phyloP scores from a whole-genome alignment of 2,329 filamentous ascomycete genomes.

The Xylaria sp. region DNA sequence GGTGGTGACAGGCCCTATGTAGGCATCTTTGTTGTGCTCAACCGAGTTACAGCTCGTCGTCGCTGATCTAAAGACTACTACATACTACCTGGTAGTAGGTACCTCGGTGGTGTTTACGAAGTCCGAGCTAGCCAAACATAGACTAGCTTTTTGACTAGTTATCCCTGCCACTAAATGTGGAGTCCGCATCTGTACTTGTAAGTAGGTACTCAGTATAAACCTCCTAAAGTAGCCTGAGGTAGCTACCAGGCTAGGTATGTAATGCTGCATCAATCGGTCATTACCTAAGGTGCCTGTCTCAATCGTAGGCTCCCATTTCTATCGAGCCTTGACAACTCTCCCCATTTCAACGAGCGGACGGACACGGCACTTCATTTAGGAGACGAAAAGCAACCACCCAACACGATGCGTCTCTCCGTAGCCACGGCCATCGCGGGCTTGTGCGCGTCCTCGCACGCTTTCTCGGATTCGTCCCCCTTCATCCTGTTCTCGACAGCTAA shows the following conservation, averaged over 20 bases:
- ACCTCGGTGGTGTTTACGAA: no score
- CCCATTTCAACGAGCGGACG: slow-evolving; percentile 6
- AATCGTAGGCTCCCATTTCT: not conserved
- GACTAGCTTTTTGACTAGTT: no score
- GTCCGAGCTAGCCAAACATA: no score
- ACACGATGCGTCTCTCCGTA: slow-evolving; percentile 66
- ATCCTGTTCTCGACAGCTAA: slow-evolving; percentile 85
- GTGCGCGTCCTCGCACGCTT: slow-evolving; percentile 73
- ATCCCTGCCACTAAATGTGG: no score
- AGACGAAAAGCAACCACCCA: not conserved
- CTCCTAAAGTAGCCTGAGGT: no score
- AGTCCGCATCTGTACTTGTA: no score
- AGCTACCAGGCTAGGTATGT: not conserved
- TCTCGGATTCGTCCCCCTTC: slow-evolving; percentile 89
- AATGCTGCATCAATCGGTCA: not conserved
- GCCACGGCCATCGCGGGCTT: slow-evolving; percentile 64
- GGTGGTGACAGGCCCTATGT: no score
- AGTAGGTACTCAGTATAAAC: no score
- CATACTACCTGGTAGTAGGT: no score
- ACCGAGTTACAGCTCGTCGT: no score
- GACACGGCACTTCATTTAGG: not conserved
- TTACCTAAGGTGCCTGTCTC: not conserved
- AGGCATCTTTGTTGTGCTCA: no score
- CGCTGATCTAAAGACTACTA: no score
- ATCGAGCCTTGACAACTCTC: slow-evolving; percentile 1